phyloP scores from a whole-genome alignment of 2,329 filamentous ascomycete genomes.

The Diaporthe amygdali region DNA sequence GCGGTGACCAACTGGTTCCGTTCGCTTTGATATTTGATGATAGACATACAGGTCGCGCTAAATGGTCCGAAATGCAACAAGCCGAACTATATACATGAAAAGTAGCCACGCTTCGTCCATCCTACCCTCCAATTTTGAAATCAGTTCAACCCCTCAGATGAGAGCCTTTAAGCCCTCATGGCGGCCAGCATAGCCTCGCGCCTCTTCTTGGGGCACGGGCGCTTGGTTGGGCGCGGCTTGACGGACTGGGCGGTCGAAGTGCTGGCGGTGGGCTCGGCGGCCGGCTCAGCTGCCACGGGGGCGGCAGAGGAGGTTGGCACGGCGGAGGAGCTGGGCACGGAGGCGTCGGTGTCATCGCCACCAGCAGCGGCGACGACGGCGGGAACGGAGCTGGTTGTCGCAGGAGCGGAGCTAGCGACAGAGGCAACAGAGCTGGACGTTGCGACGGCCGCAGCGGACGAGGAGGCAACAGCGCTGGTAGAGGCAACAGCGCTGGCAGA shows the following conservation, averaged over 20 bases:
- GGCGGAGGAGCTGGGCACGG: not conserved
- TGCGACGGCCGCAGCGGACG: not conserved
- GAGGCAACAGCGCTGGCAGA: not conserved
- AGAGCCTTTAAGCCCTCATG: not conserved
- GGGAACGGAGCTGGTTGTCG: not conserved
- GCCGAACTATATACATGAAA: slow-evolving; percentile 11
- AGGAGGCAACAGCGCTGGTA: not conserved
- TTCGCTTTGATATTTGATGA: not conserved
- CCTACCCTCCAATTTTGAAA: not conserved
- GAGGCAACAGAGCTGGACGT: not conserved
- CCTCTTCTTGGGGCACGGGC: not conserved
- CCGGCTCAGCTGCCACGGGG: not conserved
- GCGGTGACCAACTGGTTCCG: not conserved
- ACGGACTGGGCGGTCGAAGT: not conserved
- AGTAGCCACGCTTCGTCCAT: not conserved
- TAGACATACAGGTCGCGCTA: not conserved
- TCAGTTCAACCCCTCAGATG: too few relatives aligned
- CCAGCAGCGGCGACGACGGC: not conserved
- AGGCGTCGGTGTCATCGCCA: not conserved
- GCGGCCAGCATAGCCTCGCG: not conserved
- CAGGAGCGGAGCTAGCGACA: not conserved
- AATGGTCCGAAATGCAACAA: not conserved
- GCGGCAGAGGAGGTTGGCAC: not conserved
- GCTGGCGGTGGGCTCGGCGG: not conserved
- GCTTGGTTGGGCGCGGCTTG: not conserved